These are phyloP conservation scores for Zymoseptoria ardabiliae DNA, from an alignment of 2,329 filamentous ascomycete species.

Conservation along the genomic window DNA sequence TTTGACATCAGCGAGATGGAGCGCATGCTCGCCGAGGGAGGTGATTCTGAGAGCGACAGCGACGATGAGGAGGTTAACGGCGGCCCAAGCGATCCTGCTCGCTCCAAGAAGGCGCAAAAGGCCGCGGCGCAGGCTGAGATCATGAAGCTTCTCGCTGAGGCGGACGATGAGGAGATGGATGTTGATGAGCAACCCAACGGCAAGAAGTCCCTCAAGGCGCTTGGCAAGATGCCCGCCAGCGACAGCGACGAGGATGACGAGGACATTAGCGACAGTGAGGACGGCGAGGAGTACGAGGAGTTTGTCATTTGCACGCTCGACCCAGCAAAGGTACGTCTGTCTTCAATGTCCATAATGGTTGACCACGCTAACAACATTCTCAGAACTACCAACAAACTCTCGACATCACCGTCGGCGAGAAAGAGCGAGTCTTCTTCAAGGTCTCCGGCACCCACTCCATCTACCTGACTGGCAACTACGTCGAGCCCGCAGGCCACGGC, in stretches of 20 bases:
- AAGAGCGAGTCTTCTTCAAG: conserved; percentile 87
- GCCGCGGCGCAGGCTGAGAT: conserved; percentile 72
- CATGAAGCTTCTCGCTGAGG: conserved; percentile 53
- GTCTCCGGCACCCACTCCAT: conserved; percentile 84
- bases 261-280: conserved; percentile 47
- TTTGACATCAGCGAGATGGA: conserved; percentile 46
- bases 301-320: conserved; percentile 94
- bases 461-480: conserved; percentile 93
- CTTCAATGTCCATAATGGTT: neutral
- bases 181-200: conserved; percentile 55
- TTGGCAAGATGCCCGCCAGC: conserved; percentile 55
- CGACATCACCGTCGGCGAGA: conserved; percentile 82
- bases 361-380: conserved; percentile 25
- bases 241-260: conserved; percentile 48
- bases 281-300: conserved; percentile 70
- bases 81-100: conserved; percentile 83
- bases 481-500: conserved; percentile 60
- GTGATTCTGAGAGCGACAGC: conserved; percentile 50
- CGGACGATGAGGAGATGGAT: conserved; percentile 72
- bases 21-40: conserved; percentile 43
- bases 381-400: conserved; percentile 93
- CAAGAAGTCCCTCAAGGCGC: conserved; percentile 59
- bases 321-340: conserved; percentile 67
- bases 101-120: conserved; percentile 79
- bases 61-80: conserved; percentile 74